phyloP scores from a whole-genome alignment of 306 rosid species.

The Pachyrhizus erosus region DNA sequence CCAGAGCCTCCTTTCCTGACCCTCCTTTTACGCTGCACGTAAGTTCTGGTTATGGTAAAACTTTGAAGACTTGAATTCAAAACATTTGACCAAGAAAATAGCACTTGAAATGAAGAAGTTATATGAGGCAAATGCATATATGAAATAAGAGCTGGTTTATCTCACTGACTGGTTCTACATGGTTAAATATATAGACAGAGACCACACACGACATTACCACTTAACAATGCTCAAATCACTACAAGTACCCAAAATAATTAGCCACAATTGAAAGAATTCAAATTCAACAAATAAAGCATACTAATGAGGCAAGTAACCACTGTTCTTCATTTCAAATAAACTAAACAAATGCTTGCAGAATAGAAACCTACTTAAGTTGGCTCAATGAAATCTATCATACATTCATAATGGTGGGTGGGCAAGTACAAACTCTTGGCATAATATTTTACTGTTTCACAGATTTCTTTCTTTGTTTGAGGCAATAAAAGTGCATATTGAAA shows the following conservation, averaged over 20 bases:
- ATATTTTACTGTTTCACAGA: background rate
- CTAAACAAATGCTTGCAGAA: background rate
- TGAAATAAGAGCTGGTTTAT: background rate
- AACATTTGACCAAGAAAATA: background rate
- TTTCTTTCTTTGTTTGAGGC: background rate
- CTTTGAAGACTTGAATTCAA: conserved; percentile 16
- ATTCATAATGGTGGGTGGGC: background rate
- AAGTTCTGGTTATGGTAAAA: conserved; percentile 63
- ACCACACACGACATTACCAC: background rate
- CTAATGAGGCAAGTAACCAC: conserved; percentile 2
- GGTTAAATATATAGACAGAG: background rate
- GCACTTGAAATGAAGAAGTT: background rate
- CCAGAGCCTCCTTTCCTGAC: conserved; percentile 63
- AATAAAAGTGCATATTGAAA: background rate
- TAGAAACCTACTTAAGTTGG: background rate
- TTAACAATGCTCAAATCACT: conserved; percentile 24
- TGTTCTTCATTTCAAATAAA: conserved; percentile 21
- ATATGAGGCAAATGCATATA: background rate
- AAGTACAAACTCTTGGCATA: background rate
- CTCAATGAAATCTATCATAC: conserved; percentile 1
- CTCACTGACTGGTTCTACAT: background rate
- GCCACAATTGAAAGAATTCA: background rate
- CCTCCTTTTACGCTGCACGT: conserved; percentile 93
- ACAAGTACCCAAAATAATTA: conserved; percentile 2
- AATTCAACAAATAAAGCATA: too few relatives aligned